A percentile compares a stretch with the other conserved stretches of the same genome.
Conservation (phyloP, 1,284 basidiomycete genomes). For the Sphagnurus paluster region DNA sequence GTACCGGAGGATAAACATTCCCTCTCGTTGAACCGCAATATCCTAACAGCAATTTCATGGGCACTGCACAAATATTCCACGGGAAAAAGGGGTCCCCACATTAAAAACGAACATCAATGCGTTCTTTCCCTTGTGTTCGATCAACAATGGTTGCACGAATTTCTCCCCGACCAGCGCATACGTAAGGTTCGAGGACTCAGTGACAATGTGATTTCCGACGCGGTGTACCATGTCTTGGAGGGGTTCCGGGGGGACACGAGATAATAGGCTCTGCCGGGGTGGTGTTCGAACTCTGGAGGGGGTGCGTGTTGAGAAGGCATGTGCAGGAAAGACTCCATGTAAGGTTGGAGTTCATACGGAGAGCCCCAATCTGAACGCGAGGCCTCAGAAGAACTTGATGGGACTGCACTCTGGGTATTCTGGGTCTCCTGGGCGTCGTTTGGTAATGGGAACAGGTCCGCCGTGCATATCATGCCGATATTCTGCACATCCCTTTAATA, state of each 20-base stretch:
- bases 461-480: conserved; percentile 56
- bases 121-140: conserved; percentile 58
- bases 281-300: conserved; percentile 8
- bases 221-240: conserved; percentile 30
- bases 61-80: neutral
- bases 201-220: conserved; percentile 36
- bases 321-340: conserved; percentile 5
- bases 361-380: neutral
- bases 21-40: conserved; percentile 65
- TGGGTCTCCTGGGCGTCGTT: too few relatives aligned
- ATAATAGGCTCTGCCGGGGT: conserved; percentile 4
- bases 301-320: conserved; percentile 12
- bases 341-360: neutral
- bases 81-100: conserved; percentile 37
- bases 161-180: conserved; percentile 58
- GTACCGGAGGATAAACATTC: conserved; percentile 65
- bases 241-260: conserved; percentile 2
- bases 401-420: conserved; percentile 10
- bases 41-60: conserved; percentile 40
- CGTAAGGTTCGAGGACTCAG: conserved; percentile 54
- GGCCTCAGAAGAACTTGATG: conserved; percentile 1
- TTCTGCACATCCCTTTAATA: conserved; percentile 39
- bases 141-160: conserved; percentile 58
- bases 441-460: conserved; percentile 59
- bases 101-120: conserved; percentile 71